Evolutionary conservation across 495 filamentous ascomycete genomes (phyloP).

Genomic region (Lasiosphaeriaceae sp.): DNA sequence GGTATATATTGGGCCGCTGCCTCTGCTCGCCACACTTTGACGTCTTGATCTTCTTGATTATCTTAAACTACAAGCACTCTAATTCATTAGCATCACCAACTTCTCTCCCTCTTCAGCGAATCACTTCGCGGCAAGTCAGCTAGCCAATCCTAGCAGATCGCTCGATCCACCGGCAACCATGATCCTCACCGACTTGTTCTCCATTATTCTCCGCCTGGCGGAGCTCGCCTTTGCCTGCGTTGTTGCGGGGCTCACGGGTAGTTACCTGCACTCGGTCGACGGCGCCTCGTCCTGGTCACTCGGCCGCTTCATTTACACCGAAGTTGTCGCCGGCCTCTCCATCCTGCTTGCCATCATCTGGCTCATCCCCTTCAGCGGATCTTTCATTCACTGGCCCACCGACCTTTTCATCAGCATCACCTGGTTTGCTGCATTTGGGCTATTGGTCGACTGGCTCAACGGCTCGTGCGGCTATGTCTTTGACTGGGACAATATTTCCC

Average conservation of each 20-base stretch:
- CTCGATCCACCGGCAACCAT: constrained; percentile 21
- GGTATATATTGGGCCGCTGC: neutral
- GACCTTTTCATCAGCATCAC: constrained; percentile 56
- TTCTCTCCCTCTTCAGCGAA: neutral
- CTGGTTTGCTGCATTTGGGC: constrained; percentile 64
- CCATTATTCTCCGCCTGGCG: constrained; percentile 43
- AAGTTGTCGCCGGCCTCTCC: constrained; percentile 43
- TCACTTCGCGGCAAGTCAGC: neutral
- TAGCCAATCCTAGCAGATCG: too few species aligned
- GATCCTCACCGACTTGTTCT: constrained; percentile 36
- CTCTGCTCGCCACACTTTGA: neutral
- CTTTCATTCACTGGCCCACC: constrained; percentile 46
- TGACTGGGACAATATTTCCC: constrained; percentile 87
- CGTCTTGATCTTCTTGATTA: neutral
- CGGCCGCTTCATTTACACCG: constrained; percentile 46
- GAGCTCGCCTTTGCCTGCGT: constrained; percentile 46
- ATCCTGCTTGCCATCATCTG: constrained; percentile 46
- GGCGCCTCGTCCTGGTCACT: constrained; percentile 33
- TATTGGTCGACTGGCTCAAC: constrained; percentile 51
- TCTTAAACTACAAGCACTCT: neutral
- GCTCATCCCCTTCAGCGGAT: constrained; percentile 43
- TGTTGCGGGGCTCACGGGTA: constrained; percentile 44
- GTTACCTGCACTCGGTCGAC: constrained; percentile 35
- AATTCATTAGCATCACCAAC: neutral
- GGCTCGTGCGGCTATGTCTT: constrained; percentile 69